phyloP scores from a whole-genome alignment of 108 stramenopile genomes.

The Cyclostephanos tholiformis region DNA sequence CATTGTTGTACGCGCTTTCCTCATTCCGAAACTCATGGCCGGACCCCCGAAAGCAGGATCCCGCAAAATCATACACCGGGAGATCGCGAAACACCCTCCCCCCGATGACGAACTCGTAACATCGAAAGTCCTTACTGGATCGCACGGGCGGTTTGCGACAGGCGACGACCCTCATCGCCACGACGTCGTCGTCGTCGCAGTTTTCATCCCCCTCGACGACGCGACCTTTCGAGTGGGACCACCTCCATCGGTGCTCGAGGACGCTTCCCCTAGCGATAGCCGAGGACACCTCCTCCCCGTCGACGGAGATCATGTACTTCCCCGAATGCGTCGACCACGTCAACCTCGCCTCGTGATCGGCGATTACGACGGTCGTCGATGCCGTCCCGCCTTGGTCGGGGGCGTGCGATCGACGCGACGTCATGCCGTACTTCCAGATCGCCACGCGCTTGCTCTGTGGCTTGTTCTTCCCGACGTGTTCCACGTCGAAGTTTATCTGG shows the following conservation, averaged over 20 bases:
- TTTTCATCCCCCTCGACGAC: slow-evolving; percentile 11
- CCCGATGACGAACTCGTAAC: slow-evolving; percentile 45
- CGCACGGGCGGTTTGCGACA: slow-evolving; percentile 44
- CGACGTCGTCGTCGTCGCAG: background rate
- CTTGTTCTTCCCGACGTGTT: slow-evolving; percentile 40
- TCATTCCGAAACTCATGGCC: slow-evolving; percentile 31
- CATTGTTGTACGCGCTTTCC: slow-evolving; percentile 7
- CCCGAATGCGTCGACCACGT: slow-evolving; percentile 47
- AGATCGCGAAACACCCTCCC: slow-evolving; percentile 35
- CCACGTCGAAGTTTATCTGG: slow-evolving; percentile 39
- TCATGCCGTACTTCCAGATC: slow-evolving; percentile 35
- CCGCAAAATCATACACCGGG: background rate
- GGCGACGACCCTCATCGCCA: slow-evolving; percentile 31
- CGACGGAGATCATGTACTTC: slow-evolving; percentile 29
- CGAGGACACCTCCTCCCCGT: slow-evolving; percentile 31
- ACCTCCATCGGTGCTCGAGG: slow-evolving; percentile 39
- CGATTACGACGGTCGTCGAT: background rate
- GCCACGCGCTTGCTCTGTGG: slow-evolving; percentile 41
- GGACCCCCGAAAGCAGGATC: background rate
- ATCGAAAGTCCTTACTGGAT: slow-evolving; percentile 39
- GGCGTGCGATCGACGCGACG: slow-evolving; percentile 5
- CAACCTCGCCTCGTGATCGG: slow-evolving; percentile 31
- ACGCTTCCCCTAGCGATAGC: slow-evolving; percentile 30
- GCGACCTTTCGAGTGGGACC: slow-evolving; percentile 28
- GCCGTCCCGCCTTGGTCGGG: too few relatives aligned